Base-by-base conservation (phyloP, 805 yeast genomes). In the Barnettozyma botsteinii region DNA sequence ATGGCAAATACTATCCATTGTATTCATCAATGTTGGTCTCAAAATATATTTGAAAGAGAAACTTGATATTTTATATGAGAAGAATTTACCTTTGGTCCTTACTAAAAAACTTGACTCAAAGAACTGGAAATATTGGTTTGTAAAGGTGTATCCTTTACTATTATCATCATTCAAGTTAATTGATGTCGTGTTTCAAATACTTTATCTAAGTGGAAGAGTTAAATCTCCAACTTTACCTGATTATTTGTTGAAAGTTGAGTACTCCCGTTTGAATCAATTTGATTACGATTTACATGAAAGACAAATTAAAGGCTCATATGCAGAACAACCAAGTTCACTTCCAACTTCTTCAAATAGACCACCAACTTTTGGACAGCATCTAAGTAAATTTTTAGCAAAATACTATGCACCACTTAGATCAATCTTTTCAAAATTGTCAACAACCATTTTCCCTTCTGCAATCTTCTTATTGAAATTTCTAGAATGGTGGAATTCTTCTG, bases 401-500 rank as follows among this genome's bases (percentile, higher is more conserved):
- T 51, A 48, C 31, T 41, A 45, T 25, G 35, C 34, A 2, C 53
- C 57, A 14, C 5, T 57, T 1, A 31, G 44, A 29, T 32, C 45
- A 33, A 43, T 43, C 15, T 37, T 47, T 9, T 49, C 55, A 27
- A 49, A 38, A 14, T 18, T 46, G 17, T 50, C 62, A 28, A 46
- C 56, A 23, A 56, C 84, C 3, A 58, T 79, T 33, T 77, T 91
- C 61, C 96, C 96, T 0, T 70, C 82, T 0, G 85, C 94, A 3
- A 81, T 89, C 37, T 88, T 91, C 56, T 54, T 80, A 19, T 68
- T 89, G 45, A 86, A 87, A 61, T 85, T 89, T 51, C 67, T 87
- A 26, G 97, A 89, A 59, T 89, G 97, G 96, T 89, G 95, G 94
- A 77, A 79, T 45, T 74, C 84, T 20, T 78, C 88, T 13, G 86